These are phyloP conservation scores for Dothistroma pini DNA, from an alignment of 2,329 filamentous ascomycete species.

Conservation along the genomic window DNA sequence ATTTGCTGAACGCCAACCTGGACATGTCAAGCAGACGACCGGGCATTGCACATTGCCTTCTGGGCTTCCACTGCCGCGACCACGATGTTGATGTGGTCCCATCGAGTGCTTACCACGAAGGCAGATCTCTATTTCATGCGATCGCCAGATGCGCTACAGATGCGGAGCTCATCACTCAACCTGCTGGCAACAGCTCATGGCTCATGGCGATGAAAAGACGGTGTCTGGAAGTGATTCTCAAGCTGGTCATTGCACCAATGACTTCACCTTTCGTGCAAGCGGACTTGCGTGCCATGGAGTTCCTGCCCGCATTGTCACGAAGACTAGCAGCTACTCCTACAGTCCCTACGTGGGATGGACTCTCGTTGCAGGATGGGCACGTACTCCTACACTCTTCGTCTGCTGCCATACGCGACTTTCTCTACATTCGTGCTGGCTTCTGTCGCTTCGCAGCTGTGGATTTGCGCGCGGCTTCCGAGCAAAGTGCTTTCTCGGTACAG, in stretches of 20 bases:
- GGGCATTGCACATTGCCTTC: slow-evolving; percentile 82
- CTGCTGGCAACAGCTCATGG: slow-evolving; percentile 38
- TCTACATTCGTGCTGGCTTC: slow-evolving; percentile 70
- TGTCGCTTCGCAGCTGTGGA: slow-evolving; percentile 85
- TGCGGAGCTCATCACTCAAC: slow-evolving; percentile 53
- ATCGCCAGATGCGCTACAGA: slow-evolving; percentile 55
- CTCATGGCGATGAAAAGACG: slow-evolving; percentile 42
- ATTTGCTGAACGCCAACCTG: slow-evolving; percentile 80
- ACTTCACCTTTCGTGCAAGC: slow-evolving; percentile 71
- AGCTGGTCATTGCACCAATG: slow-evolving; percentile 78
- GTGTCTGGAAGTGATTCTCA: slow-evolving; percentile 62
- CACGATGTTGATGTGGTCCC: slow-evolving; percentile 65
- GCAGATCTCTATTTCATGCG: slow-evolving; percentile 77
- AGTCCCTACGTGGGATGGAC: slow-evolving; percentile 69
- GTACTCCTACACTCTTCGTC: slow-evolving; percentile 69
- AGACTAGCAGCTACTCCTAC: slow-evolving; percentile 67
- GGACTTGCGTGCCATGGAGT: slow-evolving; percentile 74
- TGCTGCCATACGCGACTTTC: slow-evolving; percentile 68
- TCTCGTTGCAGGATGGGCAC: slow-evolving; percentile 56
- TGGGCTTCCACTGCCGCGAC: slow-evolving; percentile 78
- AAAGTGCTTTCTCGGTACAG: slow-evolving; percentile 48
- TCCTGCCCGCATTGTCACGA: slow-evolving; percentile 73
- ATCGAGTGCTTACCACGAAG: slow-evolving; percentile 66
- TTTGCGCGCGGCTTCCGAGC: slow-evolving; percentile 61
- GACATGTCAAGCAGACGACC: slow-evolving; percentile 70